Evolutionary conservation across 164 flowering plant genomes (phyloP).

Genomic region (Malania oleifera): DNA sequence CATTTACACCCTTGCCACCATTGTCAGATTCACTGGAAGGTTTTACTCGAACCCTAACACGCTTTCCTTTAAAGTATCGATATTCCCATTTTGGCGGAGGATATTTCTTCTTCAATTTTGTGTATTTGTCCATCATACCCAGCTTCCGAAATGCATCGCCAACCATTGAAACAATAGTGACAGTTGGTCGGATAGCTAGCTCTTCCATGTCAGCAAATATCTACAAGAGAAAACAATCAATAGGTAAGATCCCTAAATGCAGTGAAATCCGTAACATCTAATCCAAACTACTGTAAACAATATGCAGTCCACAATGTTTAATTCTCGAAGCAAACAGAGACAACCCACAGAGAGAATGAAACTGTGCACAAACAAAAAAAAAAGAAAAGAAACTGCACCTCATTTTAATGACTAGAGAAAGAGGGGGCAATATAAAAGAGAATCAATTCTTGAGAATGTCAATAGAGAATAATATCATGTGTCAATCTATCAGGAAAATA

Average conservation of each 20-base stretch:
- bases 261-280: background rate
- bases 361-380: background rate
- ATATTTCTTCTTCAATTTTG: constrained; percentile 64
- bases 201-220: constrained; percentile 97
- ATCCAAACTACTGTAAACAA: too few species aligned
- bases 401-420: too few species aligned
- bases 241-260: too few species aligned
- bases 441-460: too few species aligned
- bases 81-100: constrained; percentile 84
- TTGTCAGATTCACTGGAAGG: constrained; percentile 13
- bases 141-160: constrained; percentile 73
- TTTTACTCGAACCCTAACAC: constrained; percentile 48
- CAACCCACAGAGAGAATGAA: background rate
- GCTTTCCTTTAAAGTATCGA: constrained; percentile 74
- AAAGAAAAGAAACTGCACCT: background rate
- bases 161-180: constrained; percentile 54
- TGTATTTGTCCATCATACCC: constrained; percentile 74
- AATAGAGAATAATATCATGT: too few species aligned
- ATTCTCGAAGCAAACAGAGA: background rate
- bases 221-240: constrained; percentile 24
- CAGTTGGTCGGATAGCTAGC: constrained; percentile 64
- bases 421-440: too few species aligned
- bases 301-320: too few species aligned
- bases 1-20: constrained; percentile 9
- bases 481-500: too few species aligned